Percentiles rank a stretch among this genome's conserved stretches.
phyloP scores from a whole-genome alignment of 768 basidiomycete species.

The Neoboletus magnificus region DNA sequence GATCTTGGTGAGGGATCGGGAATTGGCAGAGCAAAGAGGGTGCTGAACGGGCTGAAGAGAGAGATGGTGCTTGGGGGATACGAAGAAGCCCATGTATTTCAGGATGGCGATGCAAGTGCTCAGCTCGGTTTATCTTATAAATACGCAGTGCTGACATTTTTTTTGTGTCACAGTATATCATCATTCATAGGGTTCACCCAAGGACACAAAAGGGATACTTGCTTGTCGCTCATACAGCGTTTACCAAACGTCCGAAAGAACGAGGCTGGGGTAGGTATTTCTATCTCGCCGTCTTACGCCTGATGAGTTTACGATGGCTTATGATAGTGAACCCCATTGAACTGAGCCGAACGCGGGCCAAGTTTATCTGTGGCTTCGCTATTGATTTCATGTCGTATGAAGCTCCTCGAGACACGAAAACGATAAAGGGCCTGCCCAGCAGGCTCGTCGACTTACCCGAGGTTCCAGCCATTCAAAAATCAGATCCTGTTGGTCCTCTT shows the following conservation, averaged over 20 bases:
- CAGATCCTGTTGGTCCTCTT: conserved; percentile 66
- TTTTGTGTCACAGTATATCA: conserved; percentile 70
- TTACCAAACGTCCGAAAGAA: conserved; percentile 75
- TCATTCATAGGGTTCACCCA: conserved; percentile 89
- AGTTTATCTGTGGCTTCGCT: conserved; percentile 76
- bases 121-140: neutral
- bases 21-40: conserved; percentile 57
- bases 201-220: conserved; percentile 88
- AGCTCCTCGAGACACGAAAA: conserved; percentile 43
- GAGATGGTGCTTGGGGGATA: conserved; percentile 90
- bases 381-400: conserved; percentile 68
- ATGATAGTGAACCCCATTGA: conserved; percentile 76
- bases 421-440: conserved; percentile 69
- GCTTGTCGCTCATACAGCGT: conserved; percentile 89
- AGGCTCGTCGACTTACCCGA: conserved; percentile 61
- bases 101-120: conserved; percentile 84
- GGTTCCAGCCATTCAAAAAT: conserved; percentile 55
- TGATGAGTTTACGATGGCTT: neutral
- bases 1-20: conserved; percentile 53
- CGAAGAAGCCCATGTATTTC: conserved; percentile 93
- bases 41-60: conserved; percentile 83
- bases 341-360: conserved; percentile 73
- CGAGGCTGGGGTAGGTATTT: conserved; percentile 69
- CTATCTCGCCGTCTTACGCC: neutral
- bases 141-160: neutral